Conservation (phyloP, 2,329 filamentous ascomycete species). For the Aspergillus phoenicis region DNA sequence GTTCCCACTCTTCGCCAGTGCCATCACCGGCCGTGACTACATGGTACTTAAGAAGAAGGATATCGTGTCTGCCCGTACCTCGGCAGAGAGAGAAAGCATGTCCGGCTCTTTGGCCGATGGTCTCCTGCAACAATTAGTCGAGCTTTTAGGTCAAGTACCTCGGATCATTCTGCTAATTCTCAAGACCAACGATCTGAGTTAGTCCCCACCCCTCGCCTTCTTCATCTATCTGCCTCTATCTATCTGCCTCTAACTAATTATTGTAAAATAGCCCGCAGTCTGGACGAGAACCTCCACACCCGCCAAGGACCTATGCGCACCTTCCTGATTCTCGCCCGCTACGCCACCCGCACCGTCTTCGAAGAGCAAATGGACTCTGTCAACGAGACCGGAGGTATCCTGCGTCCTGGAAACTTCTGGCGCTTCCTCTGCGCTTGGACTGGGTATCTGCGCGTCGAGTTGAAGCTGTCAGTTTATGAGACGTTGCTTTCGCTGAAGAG, state of each 20-base stretch:
- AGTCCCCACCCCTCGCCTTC: constrained; percentile 26
- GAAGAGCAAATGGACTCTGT: constrained; percentile 60
- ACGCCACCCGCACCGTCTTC: constrained; percentile 64
- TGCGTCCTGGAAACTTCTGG: constrained; percentile 57
- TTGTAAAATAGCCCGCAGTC: constrained; percentile 63
- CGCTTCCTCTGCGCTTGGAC: constrained; percentile 56
- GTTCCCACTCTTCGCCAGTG: constrained; percentile 92
- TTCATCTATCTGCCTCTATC: neutral
- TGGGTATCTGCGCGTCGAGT: constrained; percentile 57
- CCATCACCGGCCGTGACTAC: constrained; percentile 93
- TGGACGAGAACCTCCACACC: constrained; percentile 77
- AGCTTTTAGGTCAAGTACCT: constrained; percentile 84
- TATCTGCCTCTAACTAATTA: constrained; percentile 8
- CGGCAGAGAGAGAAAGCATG: constrained; percentile 83
- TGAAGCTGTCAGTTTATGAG: constrained; percentile 63
- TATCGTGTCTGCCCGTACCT: constrained; percentile 61
- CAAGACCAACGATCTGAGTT: constrained; percentile 93
- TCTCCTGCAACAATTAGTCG: constrained; percentile 82
- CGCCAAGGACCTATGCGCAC: constrained; percentile 61
- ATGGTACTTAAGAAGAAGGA: constrained; percentile 67
- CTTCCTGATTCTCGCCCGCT: constrained; percentile 66
- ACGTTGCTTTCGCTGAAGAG: constrained; percentile 56
- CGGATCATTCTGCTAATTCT: constrained; percentile 91
- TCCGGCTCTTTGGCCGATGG: constrained; percentile 82
- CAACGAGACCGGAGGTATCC: constrained; percentile 50